Percentiles rank a stretch among this genome's conserved stretches.
phyloP scores from a whole-genome alignment of 208 protist species.

The Porcisia hertigi region DNA sequence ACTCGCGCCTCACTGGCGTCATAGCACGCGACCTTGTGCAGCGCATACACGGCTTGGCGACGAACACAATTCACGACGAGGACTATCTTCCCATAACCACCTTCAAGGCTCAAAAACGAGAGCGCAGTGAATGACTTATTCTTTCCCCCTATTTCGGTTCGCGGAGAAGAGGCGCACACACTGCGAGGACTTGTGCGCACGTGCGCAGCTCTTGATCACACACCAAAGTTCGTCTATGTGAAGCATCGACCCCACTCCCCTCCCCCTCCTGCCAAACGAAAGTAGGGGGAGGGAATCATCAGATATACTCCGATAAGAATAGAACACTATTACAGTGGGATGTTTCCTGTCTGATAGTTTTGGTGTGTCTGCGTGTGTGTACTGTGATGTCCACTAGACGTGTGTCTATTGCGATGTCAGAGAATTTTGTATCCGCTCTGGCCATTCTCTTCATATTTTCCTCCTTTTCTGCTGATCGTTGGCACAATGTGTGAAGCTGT shows the following conservation, averaged over 20 bases:
- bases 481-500: not conserved
- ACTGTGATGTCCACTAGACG: too few species aligned
- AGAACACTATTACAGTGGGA: too few species aligned
- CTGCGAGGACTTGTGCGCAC: not conserved
- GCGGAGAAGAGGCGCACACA: not conserved
- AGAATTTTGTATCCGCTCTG: too few species aligned
- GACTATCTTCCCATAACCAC: conserved; percentile 57
- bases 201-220: not conserved
- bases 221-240: too few species aligned
- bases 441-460: not conserved
- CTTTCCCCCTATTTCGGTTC: not conserved
- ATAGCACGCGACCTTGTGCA: conserved; percentile 91
- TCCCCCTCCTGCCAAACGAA: too few species aligned
- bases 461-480: conserved; percentile 5
- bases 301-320: too few species aligned
- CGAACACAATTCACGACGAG: conserved; percentile 42
- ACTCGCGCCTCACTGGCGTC: conserved; percentile 91
- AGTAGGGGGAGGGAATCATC: too few species aligned
- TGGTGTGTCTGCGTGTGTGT: too few species aligned
- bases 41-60: conserved; percentile 69
- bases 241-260: not conserved
- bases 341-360: too few species aligned
- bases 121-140: conserved; percentile 15
- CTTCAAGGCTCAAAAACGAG: conserved; percentile 38
- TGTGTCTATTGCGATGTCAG: too few species aligned